phyloP scores from a whole-genome alignment of 2,329 filamentous ascomycete species.

The Talaromyces sp. region DNA sequence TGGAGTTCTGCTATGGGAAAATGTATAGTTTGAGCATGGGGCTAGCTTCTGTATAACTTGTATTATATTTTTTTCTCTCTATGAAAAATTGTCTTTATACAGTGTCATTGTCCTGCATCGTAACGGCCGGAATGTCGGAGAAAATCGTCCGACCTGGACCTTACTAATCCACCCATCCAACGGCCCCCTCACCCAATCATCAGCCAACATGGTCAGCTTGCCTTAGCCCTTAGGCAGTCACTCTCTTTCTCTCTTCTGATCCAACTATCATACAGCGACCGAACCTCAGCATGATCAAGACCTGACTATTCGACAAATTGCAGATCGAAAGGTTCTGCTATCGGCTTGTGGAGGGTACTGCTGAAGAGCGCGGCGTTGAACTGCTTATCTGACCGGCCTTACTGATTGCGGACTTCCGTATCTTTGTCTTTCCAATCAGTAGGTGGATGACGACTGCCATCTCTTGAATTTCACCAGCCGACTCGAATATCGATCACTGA shows the following conservation, averaged over 20 bases:
- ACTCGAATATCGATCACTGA: background rate
- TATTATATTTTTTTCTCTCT: slow-evolving; percentile 2
- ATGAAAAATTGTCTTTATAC: background rate
- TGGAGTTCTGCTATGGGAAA: slow-evolving; percentile 1
- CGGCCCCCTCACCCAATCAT: background rate
- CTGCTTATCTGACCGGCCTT: background rate
- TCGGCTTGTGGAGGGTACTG: background rate
- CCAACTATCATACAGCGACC: background rate
- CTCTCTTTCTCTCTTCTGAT: background rate
- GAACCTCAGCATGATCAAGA: background rate
- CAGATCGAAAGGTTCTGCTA: background rate
- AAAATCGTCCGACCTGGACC: background rate
- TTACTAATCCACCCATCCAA: background rate
- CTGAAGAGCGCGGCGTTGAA: background rate
- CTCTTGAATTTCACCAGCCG: background rate
- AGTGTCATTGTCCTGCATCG: background rate
- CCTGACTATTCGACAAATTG: background rate
- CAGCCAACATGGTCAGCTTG: background rate
- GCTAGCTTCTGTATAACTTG: slow-evolving; percentile 10
- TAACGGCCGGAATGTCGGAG: background rate
- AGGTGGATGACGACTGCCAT: background rate
- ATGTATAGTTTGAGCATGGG: slow-evolving; percentile 6
- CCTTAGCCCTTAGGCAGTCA: background rate
- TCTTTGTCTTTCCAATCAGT: background rate
- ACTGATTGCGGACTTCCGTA: background rate